Evolutionary conservation across 805 yeast species (phyloP), one percentile per base, ranked within the genome.

Genomic region (Wickerhamiella vanderwaltii): DNA sequence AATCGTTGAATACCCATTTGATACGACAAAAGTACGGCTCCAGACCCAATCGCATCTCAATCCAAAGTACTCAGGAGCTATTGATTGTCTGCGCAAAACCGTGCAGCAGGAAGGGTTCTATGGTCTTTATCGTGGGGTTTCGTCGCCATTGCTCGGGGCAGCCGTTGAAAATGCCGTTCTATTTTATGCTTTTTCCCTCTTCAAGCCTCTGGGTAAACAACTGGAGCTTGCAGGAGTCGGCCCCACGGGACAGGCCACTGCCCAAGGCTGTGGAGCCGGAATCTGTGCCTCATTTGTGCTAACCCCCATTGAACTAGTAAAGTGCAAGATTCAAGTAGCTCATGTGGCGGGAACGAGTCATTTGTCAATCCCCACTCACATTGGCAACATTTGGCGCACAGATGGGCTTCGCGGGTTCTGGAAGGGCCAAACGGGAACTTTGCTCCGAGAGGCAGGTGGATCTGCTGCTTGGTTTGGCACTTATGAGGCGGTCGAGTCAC

Each of bases 401-500:
- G 65, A 68, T 12, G 95, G 96, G 0, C 5, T 83, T 0, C 32
- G 50, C 7, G 95, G 95, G 0, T 66, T 87, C 46, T 87, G 95
- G 94, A 73, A 73, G 48, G 97, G 97, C 1, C 86, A 86, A 50
- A 64, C 76, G 0, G 77, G 91, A 16, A 87, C 97, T 0, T 61
- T 84, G 36, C 48, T 82, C 2, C 70, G 96, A 52, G 97, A 87
- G 57, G 70, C 83, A 29, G 79, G 86, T 22, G 96, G 96, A 6
- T 82, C 95, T 1, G 83, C 94, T 3, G 77, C 88, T 1, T 87
- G 96, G 96, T 87, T 87, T 63, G 88, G 94, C 0, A 73, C 91
- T 13, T 86, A 86, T 58, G 95, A 86, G 56, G 61, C 68, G 34
- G 62, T 71, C 6, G 57, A 36, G 9, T 43, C 42, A 16, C 29